A percentile compares a stretch with the other conserved stretches of the same genome.
phyloP scores from a whole-genome alignment of 257 asterid genomes.

The Solanum chmielewskii region DNA sequence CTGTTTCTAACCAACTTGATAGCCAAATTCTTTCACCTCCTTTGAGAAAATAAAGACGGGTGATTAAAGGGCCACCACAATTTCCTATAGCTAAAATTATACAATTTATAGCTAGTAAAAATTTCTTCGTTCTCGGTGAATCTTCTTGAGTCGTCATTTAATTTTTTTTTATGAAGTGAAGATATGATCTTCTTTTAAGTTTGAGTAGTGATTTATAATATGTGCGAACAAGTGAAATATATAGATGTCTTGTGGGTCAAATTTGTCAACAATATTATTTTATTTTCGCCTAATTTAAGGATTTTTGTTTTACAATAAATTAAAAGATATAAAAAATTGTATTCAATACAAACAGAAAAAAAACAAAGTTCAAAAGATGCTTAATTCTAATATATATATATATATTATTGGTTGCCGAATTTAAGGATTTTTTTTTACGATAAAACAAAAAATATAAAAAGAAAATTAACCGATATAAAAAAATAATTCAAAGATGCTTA shows the following conservation, averaged over 20 bases:
- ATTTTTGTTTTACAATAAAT: not conserved
- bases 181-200: not conserved
- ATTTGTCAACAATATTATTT: not conserved
- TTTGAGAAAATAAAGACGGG: constrained; percentile 2
- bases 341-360: not conserved
- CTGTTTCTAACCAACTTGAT: not conserved
- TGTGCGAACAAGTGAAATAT: not conserved
- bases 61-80: not conserved
- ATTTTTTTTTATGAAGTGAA: not conserved
- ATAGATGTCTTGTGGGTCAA: not conserved
- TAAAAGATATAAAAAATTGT: not conserved
- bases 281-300: not conserved
- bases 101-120: not conserved
- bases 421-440: no score
- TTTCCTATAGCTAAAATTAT: not conserved
- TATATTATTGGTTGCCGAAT: no score
- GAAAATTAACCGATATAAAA: no score
- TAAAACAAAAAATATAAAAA: no score
- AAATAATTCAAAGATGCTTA: not conserved
- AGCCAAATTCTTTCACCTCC: constrained; percentile 13
- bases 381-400: no score
- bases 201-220: not conserved
- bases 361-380: not conserved
- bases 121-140: not conserved
- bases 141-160: not conserved